phyloP scores from a whole-genome alignment of 2,329 filamentous ascomycete species.

The Phyllosticta capitalensis region DNA sequence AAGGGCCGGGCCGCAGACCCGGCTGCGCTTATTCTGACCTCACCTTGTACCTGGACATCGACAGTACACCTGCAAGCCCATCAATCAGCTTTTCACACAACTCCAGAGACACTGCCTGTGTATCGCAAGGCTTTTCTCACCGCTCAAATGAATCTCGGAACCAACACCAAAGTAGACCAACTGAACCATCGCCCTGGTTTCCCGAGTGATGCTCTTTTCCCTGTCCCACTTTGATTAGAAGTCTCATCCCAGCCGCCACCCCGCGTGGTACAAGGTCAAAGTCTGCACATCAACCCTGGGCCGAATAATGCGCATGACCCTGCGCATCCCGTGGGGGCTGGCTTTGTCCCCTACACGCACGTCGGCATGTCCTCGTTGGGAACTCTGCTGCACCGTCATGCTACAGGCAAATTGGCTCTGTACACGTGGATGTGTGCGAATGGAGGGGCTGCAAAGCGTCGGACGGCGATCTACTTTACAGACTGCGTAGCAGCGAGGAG shows the following conservation, averaged over 20 bases:
- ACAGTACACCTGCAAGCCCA: neutral
- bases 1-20: neutral
- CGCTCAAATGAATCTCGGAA: neutral
- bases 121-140: neutral
- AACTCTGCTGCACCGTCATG: neutral
- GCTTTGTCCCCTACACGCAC: neutral
- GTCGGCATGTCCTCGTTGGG: neutral
- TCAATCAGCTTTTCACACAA: neutral
- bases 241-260: neutral
- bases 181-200: neutral
- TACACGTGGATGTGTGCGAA: neutral
- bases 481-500: no score
- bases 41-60: neutral
- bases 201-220: neutral
- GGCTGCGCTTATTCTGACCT: neutral
- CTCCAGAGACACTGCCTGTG: neutral
- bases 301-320: neutral
- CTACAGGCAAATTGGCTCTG: neutral
- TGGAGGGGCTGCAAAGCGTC: neutral
- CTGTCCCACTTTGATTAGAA: neutral
- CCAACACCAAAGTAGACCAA: neutral
- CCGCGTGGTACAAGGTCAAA: neutral
- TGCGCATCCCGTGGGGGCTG: neutral
- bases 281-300: neutral
- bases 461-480: no score